Percentiles rank a stretch among this genome's conserved stretches.
phyloP scores from a whole-genome alignment of 2,329 filamentous ascomycete species.

The Dactylellina parvicollis region DNA sequence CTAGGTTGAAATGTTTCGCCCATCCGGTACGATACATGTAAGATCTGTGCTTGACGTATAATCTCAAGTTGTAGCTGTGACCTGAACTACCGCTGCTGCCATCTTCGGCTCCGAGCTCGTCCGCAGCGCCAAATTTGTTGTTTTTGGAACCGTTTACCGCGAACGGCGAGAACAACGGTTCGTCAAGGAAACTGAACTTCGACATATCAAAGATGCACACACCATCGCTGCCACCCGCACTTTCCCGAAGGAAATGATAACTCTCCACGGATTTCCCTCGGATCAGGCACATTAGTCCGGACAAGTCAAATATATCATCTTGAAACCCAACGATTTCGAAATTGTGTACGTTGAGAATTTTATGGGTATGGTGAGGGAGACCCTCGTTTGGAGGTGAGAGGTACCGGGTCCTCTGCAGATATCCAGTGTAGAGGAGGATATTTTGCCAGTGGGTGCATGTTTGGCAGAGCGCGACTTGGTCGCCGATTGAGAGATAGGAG shows the following conservation, averaged over 20 bases:
- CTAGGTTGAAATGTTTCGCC: not conserved
- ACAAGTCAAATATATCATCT: not conserved
- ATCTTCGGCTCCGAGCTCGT: not conserved
- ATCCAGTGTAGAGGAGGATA: constrained; percentile 5
- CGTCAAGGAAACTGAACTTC: constrained; percentile 18
- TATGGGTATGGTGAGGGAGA: not conserved
- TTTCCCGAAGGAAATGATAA: not conserved
- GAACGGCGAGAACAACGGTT: constrained; percentile 9
- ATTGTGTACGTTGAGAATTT: constrained; percentile 5
- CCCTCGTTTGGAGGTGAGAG: not conserved
- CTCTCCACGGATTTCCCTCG: not conserved
- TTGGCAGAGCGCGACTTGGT: constrained; percentile 26
- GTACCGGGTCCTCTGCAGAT: constrained; percentile 8
- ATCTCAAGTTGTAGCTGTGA: not conserved
- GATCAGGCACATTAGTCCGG: constrained; percentile 11
- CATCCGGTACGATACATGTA: constrained; percentile 17
- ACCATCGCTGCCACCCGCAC: not conserved
- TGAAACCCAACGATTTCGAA: constrained; percentile 4
- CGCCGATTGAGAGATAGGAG: constrained; percentile 17
- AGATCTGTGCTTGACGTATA: constrained; percentile 12
- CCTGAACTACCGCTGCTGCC: not conserved
- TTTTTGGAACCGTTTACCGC: not conserved
- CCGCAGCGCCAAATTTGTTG: too few species aligned
- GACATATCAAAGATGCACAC: constrained; percentile 8
- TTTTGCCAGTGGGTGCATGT: constrained; percentile 22